These are phyloP conservation scores for Podospora pseudocomata DNA, from an alignment of 495 filamentous ascomycete species.

Conservation along the genomic window DNA sequence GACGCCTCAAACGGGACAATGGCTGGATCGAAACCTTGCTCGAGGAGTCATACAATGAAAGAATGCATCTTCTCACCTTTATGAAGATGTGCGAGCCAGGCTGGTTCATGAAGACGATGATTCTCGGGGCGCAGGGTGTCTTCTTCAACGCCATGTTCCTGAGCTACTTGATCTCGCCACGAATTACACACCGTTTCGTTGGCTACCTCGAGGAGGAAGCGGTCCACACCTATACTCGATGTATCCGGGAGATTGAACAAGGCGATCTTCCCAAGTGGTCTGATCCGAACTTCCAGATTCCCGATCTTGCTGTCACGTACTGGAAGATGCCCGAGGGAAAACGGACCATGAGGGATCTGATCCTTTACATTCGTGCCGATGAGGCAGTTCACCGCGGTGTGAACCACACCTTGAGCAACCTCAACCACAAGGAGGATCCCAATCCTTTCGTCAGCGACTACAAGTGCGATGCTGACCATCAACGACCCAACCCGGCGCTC, in stretches of 20 bases:
- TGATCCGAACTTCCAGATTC: slow-evolving; percentile 63
- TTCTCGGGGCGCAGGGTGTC: slow-evolving; percentile 75
- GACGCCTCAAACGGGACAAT: slow-evolving; percentile 85
- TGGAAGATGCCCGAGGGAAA: slow-evolving; percentile 89
- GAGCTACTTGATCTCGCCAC: slow-evolving; percentile 81
- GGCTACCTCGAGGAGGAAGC: slow-evolving; percentile 97
- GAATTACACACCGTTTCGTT: slow-evolving; percentile 91
- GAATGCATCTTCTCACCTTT: slow-evolving; percentile 95
- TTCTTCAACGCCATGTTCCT: slow-evolving; percentile 95
- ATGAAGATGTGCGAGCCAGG: slow-evolving; percentile 89
- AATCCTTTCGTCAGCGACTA: slow-evolving; percentile 85
- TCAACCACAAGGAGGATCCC: slow-evolving; percentile 76
- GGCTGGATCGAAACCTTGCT: slow-evolving; percentile 97
- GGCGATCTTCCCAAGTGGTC: slow-evolving; percentile 80
- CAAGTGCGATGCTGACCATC: slow-evolving; percentile 48
- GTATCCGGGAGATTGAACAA: slow-evolving; percentile 78
- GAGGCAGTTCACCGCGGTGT: slow-evolving; percentile 97
- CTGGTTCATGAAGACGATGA: slow-evolving; percentile 82
- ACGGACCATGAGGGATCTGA: slow-evolving; percentile 77
- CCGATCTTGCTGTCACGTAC: slow-evolving; percentile 83
- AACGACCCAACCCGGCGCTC: slow-evolving; percentile 59
- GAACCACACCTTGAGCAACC: slow-evolving; percentile 88
- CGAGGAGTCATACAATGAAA: slow-evolving; percentile 92
- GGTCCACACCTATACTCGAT: slow-evolving; percentile 88
- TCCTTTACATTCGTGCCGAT: slow-evolving; percentile 80